phyloP scores from a whole-genome alignment of 225 moss, liverwort and hornwort species.

The Pseudisothecium myosuroides region DNA sequence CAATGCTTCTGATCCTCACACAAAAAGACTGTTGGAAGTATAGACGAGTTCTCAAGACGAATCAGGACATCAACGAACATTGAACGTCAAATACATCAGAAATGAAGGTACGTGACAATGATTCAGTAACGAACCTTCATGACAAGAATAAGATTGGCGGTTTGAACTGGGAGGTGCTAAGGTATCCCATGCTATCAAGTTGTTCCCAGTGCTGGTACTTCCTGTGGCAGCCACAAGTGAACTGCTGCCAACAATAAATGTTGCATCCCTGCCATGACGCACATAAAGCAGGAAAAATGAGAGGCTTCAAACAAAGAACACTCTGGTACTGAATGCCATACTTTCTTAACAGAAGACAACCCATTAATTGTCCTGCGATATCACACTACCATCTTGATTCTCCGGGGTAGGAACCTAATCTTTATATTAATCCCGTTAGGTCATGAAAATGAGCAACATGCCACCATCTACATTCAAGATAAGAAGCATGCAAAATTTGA shows the following conservation, averaged over 20 bases:
- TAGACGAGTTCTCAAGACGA: background rate
- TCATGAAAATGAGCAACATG: background rate
- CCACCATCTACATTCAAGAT: background rate
- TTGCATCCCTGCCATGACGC: slow-evolving; percentile 43
- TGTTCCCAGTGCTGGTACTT: slow-evolving; percentile 44
- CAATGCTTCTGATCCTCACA: background rate
- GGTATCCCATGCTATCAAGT: slow-evolving; percentile 59
- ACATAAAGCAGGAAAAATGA: background rate
- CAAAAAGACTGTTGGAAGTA: background rate
- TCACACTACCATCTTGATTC: background rate
- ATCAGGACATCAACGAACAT: background rate
- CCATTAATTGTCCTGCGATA: background rate
- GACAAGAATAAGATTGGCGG: slow-evolving; percentile 48
- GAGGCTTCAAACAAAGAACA: background rate
- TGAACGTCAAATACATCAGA: background rate
- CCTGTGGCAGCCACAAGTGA: slow-evolving; percentile 54
- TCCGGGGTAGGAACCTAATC: background rate
- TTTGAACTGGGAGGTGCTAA: slow-evolving; percentile 55
- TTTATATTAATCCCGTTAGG: background rate
- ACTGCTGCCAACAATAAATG: slow-evolving; percentile 49
- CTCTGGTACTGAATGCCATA: background rate
- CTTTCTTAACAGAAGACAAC: background rate
- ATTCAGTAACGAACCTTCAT: slow-evolving; percentile 34
- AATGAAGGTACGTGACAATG: background rate
- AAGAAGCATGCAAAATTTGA: background rate